Base-by-base conservation (phyloP, 2,329 filamentous ascomycete genomes). In the Teratosphaeria pseudoeucalypti region DNA sequence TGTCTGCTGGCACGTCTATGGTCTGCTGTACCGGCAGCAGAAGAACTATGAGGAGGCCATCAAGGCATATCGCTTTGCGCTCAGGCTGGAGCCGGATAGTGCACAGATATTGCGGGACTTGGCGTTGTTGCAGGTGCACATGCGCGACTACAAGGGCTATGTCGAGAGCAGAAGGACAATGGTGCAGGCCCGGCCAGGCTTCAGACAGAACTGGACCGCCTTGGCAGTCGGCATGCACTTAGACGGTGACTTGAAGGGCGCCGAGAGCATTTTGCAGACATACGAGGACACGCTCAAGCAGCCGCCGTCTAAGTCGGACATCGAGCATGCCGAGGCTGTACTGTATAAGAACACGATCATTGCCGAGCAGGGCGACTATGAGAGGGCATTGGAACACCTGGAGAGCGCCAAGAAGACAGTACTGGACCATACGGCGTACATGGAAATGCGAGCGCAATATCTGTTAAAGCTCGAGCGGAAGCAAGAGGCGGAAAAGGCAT, bases 11-110 rank as follows among this genome's bases (percentile, higher is more conserved):
- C 95, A 99, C 76, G 94, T 99, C 62, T 99, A 97, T 74, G 94
- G 95, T 34, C 78, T 99, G 66, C 82, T 99, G 56, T 97, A 95
- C 77, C 87, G 92, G 57, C 87, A 90, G 55, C 88, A 89, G 72
- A 97, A 97, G 82, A 97, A 99, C 77, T 97, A 95, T 69, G 94
- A 97, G 74, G 94, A 97, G 78, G 92, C 95, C 10, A 96, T 96
- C 78, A 97, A 97, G 81, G 95, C 94, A 60, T 99, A 99, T 81
- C 95, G 95, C 74, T 96, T 95, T 75, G 94, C 94, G 16, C 79
- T 99, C 67, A 86, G 85, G 72, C 83, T 97, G 61, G 94, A 99
- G 71, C 92, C 95, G n/a, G 91, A 95, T 26, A 96, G 90, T 14
- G 82, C 85, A 63, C 92, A 96, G 74, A 99, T 99, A 68, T 90